Percentiles rank a stretch among this genome's conserved stretches.
Conservation (phyloP, 805 yeast genomes). For the Aciculoconidium aculeatum region DNA sequence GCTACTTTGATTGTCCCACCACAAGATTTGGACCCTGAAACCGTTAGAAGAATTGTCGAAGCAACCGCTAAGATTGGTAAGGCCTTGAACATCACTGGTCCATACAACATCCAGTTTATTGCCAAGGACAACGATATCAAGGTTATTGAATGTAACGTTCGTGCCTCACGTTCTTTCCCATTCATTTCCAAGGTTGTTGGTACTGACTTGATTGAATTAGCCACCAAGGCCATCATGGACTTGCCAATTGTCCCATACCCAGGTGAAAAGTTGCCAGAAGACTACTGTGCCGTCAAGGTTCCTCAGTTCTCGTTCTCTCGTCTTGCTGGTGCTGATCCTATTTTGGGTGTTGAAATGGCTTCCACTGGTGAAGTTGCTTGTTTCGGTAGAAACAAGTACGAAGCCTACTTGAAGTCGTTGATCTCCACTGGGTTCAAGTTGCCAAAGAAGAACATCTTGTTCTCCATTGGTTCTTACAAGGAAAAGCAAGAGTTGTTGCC, state of each 20-base stretch:
- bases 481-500: constrained; percentile 94
- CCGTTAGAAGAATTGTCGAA: constrained; percentile 83
- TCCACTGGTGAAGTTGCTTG: constrained; percentile 99
- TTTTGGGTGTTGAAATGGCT: constrained; percentile 98
- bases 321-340: constrained; percentile 96
- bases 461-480: constrained; percentile 94
- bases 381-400: constrained; percentile 93
- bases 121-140: constrained; percentile 93
- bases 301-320: constrained; percentile 98
- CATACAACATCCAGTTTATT: constrained; percentile 94
- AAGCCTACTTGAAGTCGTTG: constrained; percentile 92
- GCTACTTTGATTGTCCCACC: constrained; percentile 97
- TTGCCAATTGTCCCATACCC: constrained; percentile 87
- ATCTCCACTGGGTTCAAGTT: constrained; percentile 92
- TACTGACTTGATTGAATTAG: constrained; percentile 93
- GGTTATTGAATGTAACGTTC: constrained; percentile 96
- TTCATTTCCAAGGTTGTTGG: constrained; percentile 97
- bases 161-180: constrained; percentile 99
- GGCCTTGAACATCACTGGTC: constrained; percentile 95
- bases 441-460: constrained; percentile 89
- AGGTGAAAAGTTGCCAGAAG: constrained; percentile 78
- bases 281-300: constrained; percentile 93
- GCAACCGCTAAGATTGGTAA: constrained; percentile 95
- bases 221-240: constrained; percentile 92
- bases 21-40: constrained; percentile 87